Conservation (phyloP, 768 basidiomycete species). For the Pholiota conissans region DNA sequence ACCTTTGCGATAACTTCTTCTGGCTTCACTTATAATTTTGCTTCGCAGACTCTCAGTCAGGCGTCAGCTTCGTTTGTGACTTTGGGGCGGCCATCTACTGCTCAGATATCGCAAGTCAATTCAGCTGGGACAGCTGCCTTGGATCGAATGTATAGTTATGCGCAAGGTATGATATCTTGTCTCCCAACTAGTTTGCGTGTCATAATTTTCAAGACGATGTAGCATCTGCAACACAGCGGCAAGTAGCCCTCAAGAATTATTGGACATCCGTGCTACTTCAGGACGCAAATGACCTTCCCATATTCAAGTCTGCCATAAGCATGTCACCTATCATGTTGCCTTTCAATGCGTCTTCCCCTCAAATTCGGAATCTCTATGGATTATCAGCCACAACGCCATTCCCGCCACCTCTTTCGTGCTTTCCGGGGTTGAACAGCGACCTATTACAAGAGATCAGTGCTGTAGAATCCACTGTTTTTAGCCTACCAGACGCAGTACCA, state of each 20-base stretch:
- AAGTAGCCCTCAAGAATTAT: constrained; percentile 46
- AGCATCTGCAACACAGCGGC: constrained; percentile 61
- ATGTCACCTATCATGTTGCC: constrained; percentile 53
- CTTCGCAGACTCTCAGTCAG: constrained; percentile 47
- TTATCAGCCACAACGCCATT: constrained; percentile 43
- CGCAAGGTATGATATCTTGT: constrained; percentile 44
- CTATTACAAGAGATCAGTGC: constrained; percentile 42
- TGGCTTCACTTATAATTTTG: constrained; percentile 63
- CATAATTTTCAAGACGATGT: constrained; percentile 6
- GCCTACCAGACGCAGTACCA: constrained; percentile 33
- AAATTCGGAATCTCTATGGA: constrained; percentile 41
- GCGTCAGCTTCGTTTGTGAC: constrained; percentile 43
- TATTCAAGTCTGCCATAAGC: constrained; percentile 47
- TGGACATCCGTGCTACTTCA: constrained; percentile 57
- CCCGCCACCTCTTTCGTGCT: constrained; percentile 62
- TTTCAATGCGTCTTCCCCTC: constrained; percentile 50
- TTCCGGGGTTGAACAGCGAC: constrained; percentile 45
- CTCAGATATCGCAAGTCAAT: constrained; percentile 45
- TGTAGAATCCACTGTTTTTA: constrained; percentile 54
- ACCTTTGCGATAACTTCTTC: constrained; percentile 42
- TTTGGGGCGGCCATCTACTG: constrained; percentile 45
- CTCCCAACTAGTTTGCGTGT: no score
- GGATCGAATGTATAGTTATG: constrained; percentile 61
- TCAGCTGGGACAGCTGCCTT: constrained; percentile 37
- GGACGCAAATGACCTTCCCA: constrained; percentile 36